A percentile compares a stretch with the other conserved stretches of the same genome.
These are phyloP conservation scores for Colletotrichum sp. DNA, from an alignment of 2,329 filamentous ascomycete species.

Conservation along the genomic window DNA sequence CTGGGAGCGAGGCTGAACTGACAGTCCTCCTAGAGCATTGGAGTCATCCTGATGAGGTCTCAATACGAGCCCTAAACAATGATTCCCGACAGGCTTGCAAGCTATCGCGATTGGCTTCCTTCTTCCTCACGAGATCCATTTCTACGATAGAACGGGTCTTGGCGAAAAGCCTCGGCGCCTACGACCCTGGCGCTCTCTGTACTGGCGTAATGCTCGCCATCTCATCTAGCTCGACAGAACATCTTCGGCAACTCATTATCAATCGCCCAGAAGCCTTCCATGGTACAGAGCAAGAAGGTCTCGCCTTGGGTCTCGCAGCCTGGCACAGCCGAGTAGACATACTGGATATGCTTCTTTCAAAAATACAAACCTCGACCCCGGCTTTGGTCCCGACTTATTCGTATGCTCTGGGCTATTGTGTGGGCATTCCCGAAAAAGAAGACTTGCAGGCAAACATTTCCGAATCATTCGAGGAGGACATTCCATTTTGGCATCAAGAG, in stretches of 20 bases:
- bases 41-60: neutral
- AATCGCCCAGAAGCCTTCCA: accelerated
- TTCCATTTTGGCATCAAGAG: no score
- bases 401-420: no score
- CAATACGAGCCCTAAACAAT: no score
- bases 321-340: accelerated
- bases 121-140: neutral
- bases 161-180: accelerated
- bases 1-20: accelerated
- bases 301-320: accelerated
- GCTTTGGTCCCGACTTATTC: no score
- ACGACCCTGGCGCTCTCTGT: neutral
- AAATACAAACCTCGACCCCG: accelerated
- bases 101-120: accelerated
- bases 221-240: no score
- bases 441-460: no score
- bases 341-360: accelerated
- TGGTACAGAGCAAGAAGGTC: accelerated
- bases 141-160: accelerated
- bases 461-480: no score
- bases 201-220: neutral
- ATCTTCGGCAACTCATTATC: accelerated
- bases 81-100: no score
- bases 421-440: no score
- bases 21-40: accelerated